A percentile compares a stretch with the other conserved stretches of the same genome.
Evolutionary conservation across 495 filamentous ascomycete genomes (phyloP).

Genomic region (Cairneyella variabilis): DNA sequence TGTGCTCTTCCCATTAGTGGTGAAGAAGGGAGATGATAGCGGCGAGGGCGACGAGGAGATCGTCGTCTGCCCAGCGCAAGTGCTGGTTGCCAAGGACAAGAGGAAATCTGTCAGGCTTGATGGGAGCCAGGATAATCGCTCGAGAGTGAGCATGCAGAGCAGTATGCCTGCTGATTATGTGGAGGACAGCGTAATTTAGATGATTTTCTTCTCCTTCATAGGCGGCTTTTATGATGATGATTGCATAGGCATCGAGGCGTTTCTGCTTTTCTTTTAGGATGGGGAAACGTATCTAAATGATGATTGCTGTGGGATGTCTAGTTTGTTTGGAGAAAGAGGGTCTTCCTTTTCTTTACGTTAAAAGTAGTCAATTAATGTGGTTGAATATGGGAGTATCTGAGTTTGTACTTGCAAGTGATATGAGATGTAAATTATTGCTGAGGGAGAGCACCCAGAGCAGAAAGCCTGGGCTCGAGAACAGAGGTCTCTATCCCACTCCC

Average conservation of each 20-base stretch:
- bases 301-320: too few relatives aligned
- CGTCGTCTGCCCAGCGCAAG: conserved; percentile 90
- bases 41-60: conserved; percentile 86
- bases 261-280: neutral
- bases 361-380: too few relatives aligned
- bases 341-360: neutral
- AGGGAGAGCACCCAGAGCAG: too few relatives aligned
- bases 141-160: conserved; percentile 17
- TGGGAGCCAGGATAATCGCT: conserved; percentile 9
- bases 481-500: too few relatives aligned
- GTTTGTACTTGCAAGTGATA: too few relatives aligned
- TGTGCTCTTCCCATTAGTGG: conserved; percentile 89
- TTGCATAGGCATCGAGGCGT: neutral
- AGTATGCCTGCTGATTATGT: conserved; percentile 11
- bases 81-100: conserved; percentile 56
- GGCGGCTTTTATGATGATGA: too few relatives aligned
- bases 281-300: too few relatives aligned
- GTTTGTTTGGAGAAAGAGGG: too few relatives aligned
- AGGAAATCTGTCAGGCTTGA: conserved; percentile 15
- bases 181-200: conserved; percentile 18
- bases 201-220: too few relatives aligned
- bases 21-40: conserved; percentile 86
- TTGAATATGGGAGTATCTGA: too few relatives aligned
- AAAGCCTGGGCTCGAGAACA: too few relatives aligned
- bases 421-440: too few relatives aligned